Base-by-base conservation (phyloP, 495 filamentous ascomycete genomes). In the Cladorrhinum samala region DNA sequence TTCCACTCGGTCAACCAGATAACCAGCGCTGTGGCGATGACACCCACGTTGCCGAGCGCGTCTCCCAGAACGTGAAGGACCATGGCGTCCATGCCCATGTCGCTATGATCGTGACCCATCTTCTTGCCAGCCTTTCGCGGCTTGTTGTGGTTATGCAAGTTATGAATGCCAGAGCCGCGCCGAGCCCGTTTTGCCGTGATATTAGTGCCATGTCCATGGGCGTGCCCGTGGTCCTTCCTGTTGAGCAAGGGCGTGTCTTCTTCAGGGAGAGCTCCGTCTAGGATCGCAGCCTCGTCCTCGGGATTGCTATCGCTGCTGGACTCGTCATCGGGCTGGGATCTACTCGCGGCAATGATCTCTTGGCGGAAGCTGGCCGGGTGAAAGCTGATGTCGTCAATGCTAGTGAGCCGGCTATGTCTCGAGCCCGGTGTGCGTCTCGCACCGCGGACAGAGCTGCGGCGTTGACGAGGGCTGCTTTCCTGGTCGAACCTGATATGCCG, bases 21-120 rank as follows among this genome's bases (percentile, higher is more conserved):
- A 53, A 95, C 72, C 13, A 96, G 80, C 0, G 93, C 93, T 6
- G 91, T 90, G n/a, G 74, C 76, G 45, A 99, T 99, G 49, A 99
- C 93, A 56, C 94, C 93, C 48, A 99, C 83, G 58, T 99, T 99
- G 54, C 94, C 94, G 7, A 99, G 82, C 0, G 93, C 93, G 69
- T 99, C 93, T 17, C 93, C 93, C 69, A 96, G 79, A 30, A 98
- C 93, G 62, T 98, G 93, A 6, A 98, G 80, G 68, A 98, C 85
- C 69, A 98, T 92, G 58, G 92, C 93, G 23, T 89, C 88, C 93
- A 98, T 97, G 71, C 95, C 95, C 67, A 97, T 87, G 60, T 97
- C 93, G 27, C 72, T 79, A 63, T 96, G 91, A 16, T 72, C 83
- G 69, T 94, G 89, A 21, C 83, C 78, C 57, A 85, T 80, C 9